Base-by-base conservation (phyloP, 345 rosid species). In the Populus euphratica region DNA sequence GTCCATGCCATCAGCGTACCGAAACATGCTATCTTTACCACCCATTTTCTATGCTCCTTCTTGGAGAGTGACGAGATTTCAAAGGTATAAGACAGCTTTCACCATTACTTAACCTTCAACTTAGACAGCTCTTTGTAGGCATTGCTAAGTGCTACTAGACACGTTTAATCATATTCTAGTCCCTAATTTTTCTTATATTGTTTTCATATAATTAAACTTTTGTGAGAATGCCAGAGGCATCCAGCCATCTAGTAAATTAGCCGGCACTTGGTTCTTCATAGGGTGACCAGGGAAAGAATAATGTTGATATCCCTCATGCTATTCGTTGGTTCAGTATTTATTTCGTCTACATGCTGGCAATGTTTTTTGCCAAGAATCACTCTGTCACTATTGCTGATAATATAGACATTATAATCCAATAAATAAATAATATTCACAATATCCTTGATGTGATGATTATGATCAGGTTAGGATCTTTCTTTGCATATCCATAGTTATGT, bases 1-100 rank as follows among this genome's bases (percentile, higher is more conserved):
- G 83, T 91, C 94, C 2, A 69, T 31, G 5, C 89, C 27, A 47
- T 89, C 92, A 0, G 92, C 92, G 8, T 80, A 87, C 54, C 86
- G 78, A 74, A 89, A 89, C 88, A 89, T 88, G 79, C 87, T 73
- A 73, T 82, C 85, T 75, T 91, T 85, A 13, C 79, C 77, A 59
- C 81, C 87, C 91, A 89, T 91, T 50, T 43, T 52, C 59, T 65
- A 9, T 49, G 20, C 52, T 41, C 31, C 5, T 35, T 23, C 73
- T 49, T 14, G 12, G 39, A 77, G 47, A 73, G 68, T 20, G n/a
- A 25, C 31, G 23, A 50, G 33, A 16, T 47, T 31, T 73, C 21
- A 64, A 27, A 33, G 39, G 2, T 78, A 9, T 31, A 11, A 38
- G 38, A 47, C n/a, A 62, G 52, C 73, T 74, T 36, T 76, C 84